Conservation (phyloP, 1,284 basidiomycete genomes). For the Pyrrhoderma noxium region DNA sequence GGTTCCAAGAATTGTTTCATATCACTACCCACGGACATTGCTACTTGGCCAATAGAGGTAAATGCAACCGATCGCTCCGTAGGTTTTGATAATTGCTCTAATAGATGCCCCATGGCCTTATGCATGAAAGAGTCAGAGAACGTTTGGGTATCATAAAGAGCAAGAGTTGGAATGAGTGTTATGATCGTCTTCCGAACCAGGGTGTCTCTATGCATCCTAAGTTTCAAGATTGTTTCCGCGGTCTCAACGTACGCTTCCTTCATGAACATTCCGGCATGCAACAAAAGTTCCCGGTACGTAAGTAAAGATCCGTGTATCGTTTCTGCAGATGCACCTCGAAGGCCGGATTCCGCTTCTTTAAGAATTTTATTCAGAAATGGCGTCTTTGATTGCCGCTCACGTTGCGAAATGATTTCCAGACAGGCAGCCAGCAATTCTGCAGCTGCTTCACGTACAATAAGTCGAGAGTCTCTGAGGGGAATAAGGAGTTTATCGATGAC, state of each 20-base stretch:
- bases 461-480: slow-evolving; percentile 77
- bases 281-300: slow-evolving; percentile 85
- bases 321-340: slow-evolving; percentile 76
- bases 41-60: slow-evolving; percentile 83
- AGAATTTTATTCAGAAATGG: slow-evolving; percentile 74
- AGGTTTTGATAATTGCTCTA: slow-evolving; percentile 84
- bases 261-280: slow-evolving; percentile 97
- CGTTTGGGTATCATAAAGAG: slow-evolving; percentile 88
- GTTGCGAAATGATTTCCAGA: slow-evolving; percentile 73
- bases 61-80: slow-evolving; percentile 71
- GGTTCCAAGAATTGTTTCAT: slow-evolving; percentile 96
- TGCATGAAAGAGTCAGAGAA: slow-evolving; percentile 88
- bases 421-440: slow-evolving; percentile 87
- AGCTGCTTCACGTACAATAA: slow-evolving; percentile 85
- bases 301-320: slow-evolving; percentile 91
- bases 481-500: slow-evolving; percentile 90
- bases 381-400: slow-evolving; percentile 62
- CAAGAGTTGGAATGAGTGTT: slow-evolving; percentile 87
- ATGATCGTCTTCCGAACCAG: slow-evolving; percentile 91
- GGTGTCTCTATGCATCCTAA: slow-evolving; percentile 81
- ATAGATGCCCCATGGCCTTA: slow-evolving; percentile 85
- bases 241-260: slow-evolving; percentile 83
- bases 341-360: slow-evolving; percentile 82
- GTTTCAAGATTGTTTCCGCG: slow-evolving; percentile 86
- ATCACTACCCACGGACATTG: slow-evolving; percentile 84